These are phyloP conservation scores for Apophysomyces variabilis DNA, from an alignment of 371 early-diverging fungal genomes.

Conservation along the genomic window DNA sequence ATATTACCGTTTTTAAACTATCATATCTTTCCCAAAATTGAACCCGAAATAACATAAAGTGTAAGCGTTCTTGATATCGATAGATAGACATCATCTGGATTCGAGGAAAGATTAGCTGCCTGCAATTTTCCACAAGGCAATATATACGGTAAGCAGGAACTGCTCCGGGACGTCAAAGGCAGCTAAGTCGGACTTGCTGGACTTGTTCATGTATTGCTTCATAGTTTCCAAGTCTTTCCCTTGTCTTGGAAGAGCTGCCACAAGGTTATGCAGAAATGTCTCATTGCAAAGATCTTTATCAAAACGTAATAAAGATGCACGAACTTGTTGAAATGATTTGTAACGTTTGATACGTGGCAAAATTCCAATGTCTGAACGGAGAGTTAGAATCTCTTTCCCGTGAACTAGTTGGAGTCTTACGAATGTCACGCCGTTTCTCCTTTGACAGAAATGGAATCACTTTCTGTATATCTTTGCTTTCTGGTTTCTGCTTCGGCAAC, in stretches of 20 bases:
- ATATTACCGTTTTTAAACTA: constrained; percentile 32
- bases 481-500: not conserved
- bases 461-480: not conserved
- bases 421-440: not conserved
- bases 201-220: constrained; percentile 44
- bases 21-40: constrained; percentile 57
- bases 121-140: not conserved
- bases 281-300: constrained; percentile 52
- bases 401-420: not conserved
- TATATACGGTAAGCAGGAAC: constrained; percentile 24
- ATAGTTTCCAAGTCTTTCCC: constrained; percentile 52
- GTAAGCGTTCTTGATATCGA: constrained; percentile 52
- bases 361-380: constrained; percentile 41
- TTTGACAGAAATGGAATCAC: not conserved
- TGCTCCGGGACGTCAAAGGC: constrained; percentile 51
- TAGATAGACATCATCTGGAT: constrained; percentile 54
- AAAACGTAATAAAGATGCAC: constrained; percentile 36
- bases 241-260: constrained; percentile 41
- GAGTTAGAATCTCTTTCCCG: not conserved
- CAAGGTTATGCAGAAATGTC: constrained; percentile 50
- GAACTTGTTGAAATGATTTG: constrained; percentile 38
- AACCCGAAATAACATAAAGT: constrained; percentile 49
- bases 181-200: constrained; percentile 34
- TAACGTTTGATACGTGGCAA: constrained; percentile 39
- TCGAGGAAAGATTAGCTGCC: not conserved